A percentile compares a stretch with the other conserved stretches of the same genome.
phyloP scores from a whole-genome alignment of 306 rosid species.

The Cucurbita pepo region DNA sequence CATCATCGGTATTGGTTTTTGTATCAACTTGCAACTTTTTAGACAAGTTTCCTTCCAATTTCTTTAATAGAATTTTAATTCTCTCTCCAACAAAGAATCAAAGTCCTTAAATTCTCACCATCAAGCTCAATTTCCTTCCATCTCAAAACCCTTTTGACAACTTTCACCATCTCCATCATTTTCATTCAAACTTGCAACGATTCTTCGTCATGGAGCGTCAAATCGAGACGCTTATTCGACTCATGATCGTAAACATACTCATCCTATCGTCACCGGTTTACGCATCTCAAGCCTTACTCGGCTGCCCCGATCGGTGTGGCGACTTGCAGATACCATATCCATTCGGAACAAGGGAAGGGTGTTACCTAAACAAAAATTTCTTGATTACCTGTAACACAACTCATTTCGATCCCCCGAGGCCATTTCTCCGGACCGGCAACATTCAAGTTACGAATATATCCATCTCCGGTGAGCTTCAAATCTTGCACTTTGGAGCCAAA shows the following conservation, averaged over 20 bases:
- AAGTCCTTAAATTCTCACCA: neutral
- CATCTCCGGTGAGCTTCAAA: neutral
- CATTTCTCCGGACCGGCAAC: neutral
- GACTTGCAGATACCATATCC: constrained; percentile 27
- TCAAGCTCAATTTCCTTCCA: neutral
- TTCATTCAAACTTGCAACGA: neutral
- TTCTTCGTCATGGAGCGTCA: neutral
- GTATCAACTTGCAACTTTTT: neutral
- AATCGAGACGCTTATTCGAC: neutral
- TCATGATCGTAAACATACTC: neutral
- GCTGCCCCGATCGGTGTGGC: constrained; percentile 18
- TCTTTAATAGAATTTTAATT: neutral
- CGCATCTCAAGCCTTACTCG: neutral
- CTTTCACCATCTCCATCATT: neutral
- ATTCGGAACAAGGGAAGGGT: constrained; percentile 10
- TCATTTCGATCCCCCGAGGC: neutral
- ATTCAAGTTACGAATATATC: constrained; percentile 5
- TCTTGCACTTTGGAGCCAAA: neutral
- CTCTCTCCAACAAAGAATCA: neutral
- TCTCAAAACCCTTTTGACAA: neutral
- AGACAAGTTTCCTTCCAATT: neutral
- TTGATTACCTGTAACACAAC: neutral
- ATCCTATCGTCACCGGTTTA: neutral
- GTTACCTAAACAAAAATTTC: neutral
- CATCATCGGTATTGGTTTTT: too few species aligned